Evolutionary conservation across 1,139 yeast species (phyloP), one percentile per base, ranked within the genome.

Genomic region (Geotrichum macrosporum): DNA sequence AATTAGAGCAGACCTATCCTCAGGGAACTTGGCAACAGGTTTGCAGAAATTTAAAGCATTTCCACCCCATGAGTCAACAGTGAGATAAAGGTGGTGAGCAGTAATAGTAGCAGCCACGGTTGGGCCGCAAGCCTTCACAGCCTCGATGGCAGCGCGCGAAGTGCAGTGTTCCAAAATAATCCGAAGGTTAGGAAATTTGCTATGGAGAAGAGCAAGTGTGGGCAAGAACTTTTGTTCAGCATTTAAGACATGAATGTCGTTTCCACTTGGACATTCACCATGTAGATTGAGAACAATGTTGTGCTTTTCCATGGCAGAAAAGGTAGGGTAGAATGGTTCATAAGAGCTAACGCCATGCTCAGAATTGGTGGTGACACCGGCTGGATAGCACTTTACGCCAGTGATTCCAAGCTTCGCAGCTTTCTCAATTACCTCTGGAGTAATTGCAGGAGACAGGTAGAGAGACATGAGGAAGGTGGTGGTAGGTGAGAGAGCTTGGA

Each of bases 291-390:
- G 75, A 12, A 92, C 82, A 61, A 92, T 69, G 44, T 78, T 76
- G 52, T 84, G 77, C 55, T 78, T 74, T 66, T 92, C 84, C 89
- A 92, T 81, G 16, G 86, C 95, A 59, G 83, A 76, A 62, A 92
- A 92, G 9, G 92, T 75, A 3, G 96, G 95, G 64, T 88, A 92
- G 61, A 88, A 94, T 3, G 76, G 80, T 44, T 81, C 77, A 65
- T 92, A 92, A 60, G 92, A 95, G 58, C 88, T 86, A 30, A 92
- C 96, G 37, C 98, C 98, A 47, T 65, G 68, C n/a, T 82, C 86
- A 5, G 96, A 86, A 69, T 92, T 94, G 42, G 99, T 92, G 12
- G 99, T 92, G 29, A 94, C 99, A 41, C 99, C 99, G 1, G 97
- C 96, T 26, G 98, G 98, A 63, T 94, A 92, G 65, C 96, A 88